phyloP scores from a whole-genome alignment of 192 early-diverging fungal genomes.

The Backusella mclennaniae region DNA sequence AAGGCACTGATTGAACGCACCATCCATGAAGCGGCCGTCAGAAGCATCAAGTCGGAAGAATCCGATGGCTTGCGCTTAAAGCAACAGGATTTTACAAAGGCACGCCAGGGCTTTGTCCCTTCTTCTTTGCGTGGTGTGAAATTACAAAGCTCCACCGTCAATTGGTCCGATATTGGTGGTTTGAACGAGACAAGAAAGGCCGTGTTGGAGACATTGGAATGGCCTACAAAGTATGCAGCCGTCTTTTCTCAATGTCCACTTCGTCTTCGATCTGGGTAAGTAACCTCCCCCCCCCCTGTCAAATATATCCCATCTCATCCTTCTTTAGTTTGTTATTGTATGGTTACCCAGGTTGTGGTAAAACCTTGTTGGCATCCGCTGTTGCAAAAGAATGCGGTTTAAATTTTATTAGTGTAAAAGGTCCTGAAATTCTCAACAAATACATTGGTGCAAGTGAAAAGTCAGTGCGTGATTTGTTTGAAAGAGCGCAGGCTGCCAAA shows the following conservation, averaged over 20 bases:
- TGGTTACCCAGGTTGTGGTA: constrained; percentile 98
- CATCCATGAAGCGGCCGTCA: constrained; percentile 75
- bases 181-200: constrained; percentile 76
- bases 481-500: constrained; percentile 87
- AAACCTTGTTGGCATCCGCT: constrained; percentile 93
- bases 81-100: constrained; percentile 69
- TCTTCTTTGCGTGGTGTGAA: constrained; percentile 77
- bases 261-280: constrained; percentile 80
- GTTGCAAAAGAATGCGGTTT: constrained; percentile 96
- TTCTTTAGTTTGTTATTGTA: constrained; percentile 77
- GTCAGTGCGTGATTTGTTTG: constrained; percentile 91
- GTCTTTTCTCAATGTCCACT: constrained; percentile 89
- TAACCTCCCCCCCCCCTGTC: too few species aligned
- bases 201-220: constrained; percentile 90
- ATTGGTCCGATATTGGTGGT: constrained; percentile 88
- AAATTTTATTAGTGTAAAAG: constrained; percentile 97
- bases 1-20: constrained; percentile 75
- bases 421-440: constrained; percentile 97
- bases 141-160: constrained; percentile 68
- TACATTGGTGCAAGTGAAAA: constrained; percentile 99
- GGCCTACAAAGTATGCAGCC: constrained; percentile 89
- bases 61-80: constrained; percentile 33
- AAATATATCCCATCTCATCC: not conserved
- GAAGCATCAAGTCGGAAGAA: constrained; percentile 42
- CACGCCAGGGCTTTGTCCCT: constrained; percentile 78